Base-by-base conservation (phyloP, 2,329 filamentous ascomycete species). In the Calonectria leucothoes region DNA sequence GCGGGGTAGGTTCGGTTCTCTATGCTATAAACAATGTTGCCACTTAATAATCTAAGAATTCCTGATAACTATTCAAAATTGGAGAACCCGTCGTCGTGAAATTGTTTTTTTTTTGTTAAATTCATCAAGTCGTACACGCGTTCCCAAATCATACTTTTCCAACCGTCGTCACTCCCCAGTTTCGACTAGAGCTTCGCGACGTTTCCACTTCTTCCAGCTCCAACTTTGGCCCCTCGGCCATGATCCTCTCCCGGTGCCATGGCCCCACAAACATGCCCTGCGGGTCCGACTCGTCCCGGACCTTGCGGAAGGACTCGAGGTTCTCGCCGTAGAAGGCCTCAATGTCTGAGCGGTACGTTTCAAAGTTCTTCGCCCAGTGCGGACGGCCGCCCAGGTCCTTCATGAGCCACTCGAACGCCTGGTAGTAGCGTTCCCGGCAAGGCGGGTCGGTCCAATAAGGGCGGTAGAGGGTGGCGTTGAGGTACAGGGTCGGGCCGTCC, bases 351-450 rank as follows among this genome's bases (percentile, higher is more conserved):
- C 90, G 88, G 5, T 90, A 88, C 11, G 89, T 88, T 59, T 88
- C 87, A 83, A 97, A 98, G 83, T 98, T 98, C 89, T 98, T 98
- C 10, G 95, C 95, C 94, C 95, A 98, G 84, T 98, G 95, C 23
- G 95, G 95, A 57, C 91, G 91, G 11, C 93, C 95, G 66, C 93
- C 94, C 78, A 97, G 87, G 55, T 97, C 94, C 72, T 91, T 92
- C 95, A 98, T 98, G 57, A 98, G 87, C 88, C 93, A 96, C 84
- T 98, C 95, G 77, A 98, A 98, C 1, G 93, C 95, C 84, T 96
- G 89, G 83, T 98, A 98, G 87, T 98, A 98, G 59, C 94, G 90
- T 68, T 89, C 88, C 67, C 88, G 90, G 80, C 94, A 96, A 0
- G 94, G 94, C 12, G 95, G 95, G 79, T 98, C 94, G 72, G 88